Percentiles rank a stretch among this genome's conserved stretches.
These are phyloP conservation scores for Actinidia arguta DNA, from an alignment of 179 eudicot species.

Conservation along the genomic window DNA sequence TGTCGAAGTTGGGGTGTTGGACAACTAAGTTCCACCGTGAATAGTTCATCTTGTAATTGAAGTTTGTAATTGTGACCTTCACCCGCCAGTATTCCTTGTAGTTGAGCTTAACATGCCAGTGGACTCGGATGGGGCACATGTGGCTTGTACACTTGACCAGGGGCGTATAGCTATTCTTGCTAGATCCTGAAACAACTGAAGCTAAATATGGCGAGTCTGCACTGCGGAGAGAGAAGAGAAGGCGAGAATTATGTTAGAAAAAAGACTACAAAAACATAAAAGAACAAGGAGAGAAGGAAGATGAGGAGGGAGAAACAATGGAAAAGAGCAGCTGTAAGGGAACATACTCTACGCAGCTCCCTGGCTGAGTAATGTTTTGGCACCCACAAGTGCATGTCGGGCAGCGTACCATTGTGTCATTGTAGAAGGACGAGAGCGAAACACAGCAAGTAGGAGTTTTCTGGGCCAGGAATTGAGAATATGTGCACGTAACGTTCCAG, in stretches of 20 bases:
- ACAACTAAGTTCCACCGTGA: conserved; percentile 76
- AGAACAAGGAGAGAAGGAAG: conserved; percentile 35
- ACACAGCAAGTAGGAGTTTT: conserved; percentile 82
- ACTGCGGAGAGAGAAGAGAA: conserved; percentile 39
- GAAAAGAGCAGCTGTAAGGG: conserved; percentile 5
- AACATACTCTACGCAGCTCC: conserved; percentile 75
- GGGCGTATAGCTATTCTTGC: conserved; percentile 54
- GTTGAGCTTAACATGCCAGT: conserved; percentile 82
- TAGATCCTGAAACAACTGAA: conserved; percentile 44
- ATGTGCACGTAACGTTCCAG: conserved; percentile 78
- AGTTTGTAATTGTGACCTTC: conserved; percentile 77
- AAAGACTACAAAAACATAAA: background rate
- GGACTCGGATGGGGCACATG: conserved; percentile 81
- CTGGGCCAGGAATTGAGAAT: conserved; percentile 76
- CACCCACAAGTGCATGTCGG: conserved; percentile 86
- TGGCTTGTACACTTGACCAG: conserved; percentile 80
- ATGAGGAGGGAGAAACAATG: conserved; percentile 31
- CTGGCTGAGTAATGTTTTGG: conserved; percentile 57
- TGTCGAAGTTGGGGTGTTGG: conserved; percentile 84
- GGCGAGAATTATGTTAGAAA: background rate
- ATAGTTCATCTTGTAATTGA: conserved; percentile 84
- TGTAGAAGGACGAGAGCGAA: conserved; percentile 80
- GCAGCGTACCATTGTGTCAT: conserved; percentile 75
- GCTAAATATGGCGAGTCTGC: conserved; percentile 52
- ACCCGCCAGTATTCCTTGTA: conserved; percentile 88